phyloP scores from a whole-genome alignment of 768 basidiomycete genomes.

The Mycena kentingensis region DNA sequence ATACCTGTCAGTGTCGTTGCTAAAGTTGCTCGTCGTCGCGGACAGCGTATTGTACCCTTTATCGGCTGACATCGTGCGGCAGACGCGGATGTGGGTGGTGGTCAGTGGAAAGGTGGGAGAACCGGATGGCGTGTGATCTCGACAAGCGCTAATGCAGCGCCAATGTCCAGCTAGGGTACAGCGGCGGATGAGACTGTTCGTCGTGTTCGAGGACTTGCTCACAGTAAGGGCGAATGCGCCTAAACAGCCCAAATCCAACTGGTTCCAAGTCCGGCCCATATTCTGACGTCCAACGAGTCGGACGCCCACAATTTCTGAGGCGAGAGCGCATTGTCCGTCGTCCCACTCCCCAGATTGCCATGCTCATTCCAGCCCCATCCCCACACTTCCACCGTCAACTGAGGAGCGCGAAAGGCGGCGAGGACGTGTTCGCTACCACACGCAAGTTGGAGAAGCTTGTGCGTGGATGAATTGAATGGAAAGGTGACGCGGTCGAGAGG shows the following conservation, averaged over 20 bases:
- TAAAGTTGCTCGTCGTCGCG: too few species aligned
- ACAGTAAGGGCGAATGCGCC: too few species aligned
- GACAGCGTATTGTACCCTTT: background rate
- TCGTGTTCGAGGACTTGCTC: too few species aligned
- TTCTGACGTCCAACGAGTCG: constrained; percentile 1
- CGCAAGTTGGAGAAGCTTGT: constrained; percentile 42
- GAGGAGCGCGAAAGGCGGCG: constrained; percentile 28
- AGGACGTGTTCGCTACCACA: constrained; percentile 91
- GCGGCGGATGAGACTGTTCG: too few species aligned
- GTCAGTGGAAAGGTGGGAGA: too few species aligned
- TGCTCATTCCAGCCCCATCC: constrained; percentile 99
- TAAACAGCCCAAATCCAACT: too few species aligned
- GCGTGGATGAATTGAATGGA: constrained; percentile 13
- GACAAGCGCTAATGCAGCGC: too few species aligned
- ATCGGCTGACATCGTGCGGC: background rate
- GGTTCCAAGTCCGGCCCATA: constrained; percentile 29
- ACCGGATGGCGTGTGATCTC: too few species aligned
- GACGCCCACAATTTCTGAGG: constrained; percentile 61
- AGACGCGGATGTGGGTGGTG: too few species aligned
- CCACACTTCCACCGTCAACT: constrained; percentile 51
- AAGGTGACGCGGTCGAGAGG: constrained; percentile 26
- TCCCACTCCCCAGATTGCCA: constrained; percentile 81
- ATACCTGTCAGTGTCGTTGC: constrained; percentile 44
- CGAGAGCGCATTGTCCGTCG: constrained; percentile 50
- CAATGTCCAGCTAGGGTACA: too few species aligned